Evolutionary conservation across 345 rosid species (phyloP).

Genomic region (Theobroma cacao): DNA sequence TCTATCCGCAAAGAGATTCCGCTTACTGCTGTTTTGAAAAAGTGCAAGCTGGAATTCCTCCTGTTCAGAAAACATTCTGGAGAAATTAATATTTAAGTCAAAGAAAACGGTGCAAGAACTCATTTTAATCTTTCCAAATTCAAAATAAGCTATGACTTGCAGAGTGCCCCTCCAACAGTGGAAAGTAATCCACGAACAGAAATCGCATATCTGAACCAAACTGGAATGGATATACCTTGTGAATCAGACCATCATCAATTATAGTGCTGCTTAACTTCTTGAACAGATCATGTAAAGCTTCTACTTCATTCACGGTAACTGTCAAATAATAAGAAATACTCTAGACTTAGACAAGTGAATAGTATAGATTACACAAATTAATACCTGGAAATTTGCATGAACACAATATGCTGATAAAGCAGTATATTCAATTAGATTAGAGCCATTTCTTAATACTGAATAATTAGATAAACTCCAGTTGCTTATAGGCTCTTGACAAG

Average conservation of each 20-base stretch:
- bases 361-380: background rate
- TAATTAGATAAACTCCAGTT: background rate
- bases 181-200: background rate
- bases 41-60: constrained; percentile 57
- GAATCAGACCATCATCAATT: constrained; percentile 46
- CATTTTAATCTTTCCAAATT: background rate
- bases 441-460: background rate
- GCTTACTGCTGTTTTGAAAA: constrained; percentile 37
- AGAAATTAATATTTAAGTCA: background rate
- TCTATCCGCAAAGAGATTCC: constrained; percentile 56
- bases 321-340: constrained; percentile 16
- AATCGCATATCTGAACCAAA: background rate
- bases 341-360: background rate
- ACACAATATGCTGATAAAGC: background rate
- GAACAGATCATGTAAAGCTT: constrained; percentile 67
- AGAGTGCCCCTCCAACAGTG: background rate
- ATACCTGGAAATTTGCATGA: background rate
- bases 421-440: background rate
- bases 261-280: constrained; percentile 63
- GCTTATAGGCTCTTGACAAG: background rate
- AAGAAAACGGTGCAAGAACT: background rate
- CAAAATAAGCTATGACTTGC: background rate
- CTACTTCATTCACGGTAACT: constrained; percentile 76
- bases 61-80: constrained; percentile 22
- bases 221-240: constrained; percentile 48